A percentile compares a stretch with the other conserved stretches of the same genome.
Evolutionary conservation across 257 asterid genomes (phyloP).

Genomic region (Nicotiana sylvestris): DNA sequence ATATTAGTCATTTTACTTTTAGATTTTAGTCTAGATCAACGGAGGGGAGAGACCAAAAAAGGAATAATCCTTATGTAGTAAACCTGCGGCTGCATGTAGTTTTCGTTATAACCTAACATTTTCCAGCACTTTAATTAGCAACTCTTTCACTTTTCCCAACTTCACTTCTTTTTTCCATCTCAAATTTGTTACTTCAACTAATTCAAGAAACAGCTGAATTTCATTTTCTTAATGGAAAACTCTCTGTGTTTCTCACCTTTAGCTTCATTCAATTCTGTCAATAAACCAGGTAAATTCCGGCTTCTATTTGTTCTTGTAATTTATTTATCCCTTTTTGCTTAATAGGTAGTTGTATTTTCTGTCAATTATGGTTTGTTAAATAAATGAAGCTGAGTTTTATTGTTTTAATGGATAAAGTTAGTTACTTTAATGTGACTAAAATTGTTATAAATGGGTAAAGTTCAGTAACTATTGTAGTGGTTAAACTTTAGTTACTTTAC

Average conservation of each 20-base stretch:
- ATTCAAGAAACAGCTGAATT: background rate
- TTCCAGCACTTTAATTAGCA: no score
- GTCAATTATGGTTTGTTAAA: background rate
- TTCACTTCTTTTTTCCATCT: background rate
- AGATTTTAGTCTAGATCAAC: no score
- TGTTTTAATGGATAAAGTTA: no score
- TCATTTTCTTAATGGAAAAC: slow-evolving; percentile 3
- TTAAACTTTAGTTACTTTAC: no score
- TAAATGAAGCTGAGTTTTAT: no score
- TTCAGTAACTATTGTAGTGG: no score
- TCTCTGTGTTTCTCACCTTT: slow-evolving; percentile 20
- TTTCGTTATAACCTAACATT: background rate
- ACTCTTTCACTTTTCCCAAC: background rate
- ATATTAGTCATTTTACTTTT: no score
- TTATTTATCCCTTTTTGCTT: background rate
- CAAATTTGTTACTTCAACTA: no score
- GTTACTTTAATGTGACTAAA: no score
- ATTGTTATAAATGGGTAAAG: no score
- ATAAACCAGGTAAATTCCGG: slow-evolving; percentile 10
- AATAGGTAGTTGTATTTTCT: background rate
- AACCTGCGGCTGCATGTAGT: background rate
- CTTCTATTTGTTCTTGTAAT: background rate
- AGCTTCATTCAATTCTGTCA: slow-evolving; percentile 15
- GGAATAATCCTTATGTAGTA: background rate
- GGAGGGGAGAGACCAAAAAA: background rate